These are phyloP conservation scores for Pachysandra terminalis DNA, from an alignment of 164 flowering plant species.

Conservation along the genomic window DNA sequence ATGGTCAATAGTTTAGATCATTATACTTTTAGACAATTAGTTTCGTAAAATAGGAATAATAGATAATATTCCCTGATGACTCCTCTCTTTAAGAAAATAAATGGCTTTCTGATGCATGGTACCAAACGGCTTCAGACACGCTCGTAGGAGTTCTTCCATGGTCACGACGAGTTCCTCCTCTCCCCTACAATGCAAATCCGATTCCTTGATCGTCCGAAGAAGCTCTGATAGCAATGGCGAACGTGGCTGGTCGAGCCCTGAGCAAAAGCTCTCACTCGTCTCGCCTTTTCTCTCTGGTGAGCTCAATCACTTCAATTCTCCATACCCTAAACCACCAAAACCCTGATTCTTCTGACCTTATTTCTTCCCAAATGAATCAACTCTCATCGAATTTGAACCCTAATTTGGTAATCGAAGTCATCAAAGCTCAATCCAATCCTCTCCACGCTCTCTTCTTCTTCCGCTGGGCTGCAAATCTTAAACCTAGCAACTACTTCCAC, in stretches of 20 bases:
- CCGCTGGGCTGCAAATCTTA: slow-evolving; percentile 46
- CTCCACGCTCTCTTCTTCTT: slow-evolving; percentile 50
- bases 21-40: too few relatives aligned
- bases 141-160: too few relatives aligned
- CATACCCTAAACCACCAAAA: slow-evolving; percentile 24
- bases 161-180: too few relatives aligned
- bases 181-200: too few relatives aligned
- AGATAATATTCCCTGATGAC: too few relatives aligned
- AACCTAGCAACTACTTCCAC: slow-evolving; percentile 40
- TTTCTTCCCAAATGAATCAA: slow-evolving; percentile 24
- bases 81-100: too few relatives aligned
- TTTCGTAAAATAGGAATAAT: too few relatives aligned
- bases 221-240: slow-evolving; percentile 11
- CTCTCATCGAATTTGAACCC: slow-evolving; percentile 35
- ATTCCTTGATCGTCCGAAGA: too few relatives aligned
- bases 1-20: too few relatives aligned
- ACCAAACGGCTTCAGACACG: too few relatives aligned
- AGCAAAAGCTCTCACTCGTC: background rate
- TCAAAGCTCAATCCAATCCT: slow-evolving; percentile 44
- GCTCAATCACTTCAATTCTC: slow-evolving; percentile 34
- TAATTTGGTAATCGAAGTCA: slow-evolving; percentile 37
- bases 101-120: too few relatives aligned
- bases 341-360: slow-evolving; percentile 20
- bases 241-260: slow-evolving; percentile 9
- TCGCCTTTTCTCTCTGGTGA: slow-evolving; percentile 15